phyloP scores from a whole-genome alignment of 257 asterid species.

The Jacaranda mimosifolia region DNA sequence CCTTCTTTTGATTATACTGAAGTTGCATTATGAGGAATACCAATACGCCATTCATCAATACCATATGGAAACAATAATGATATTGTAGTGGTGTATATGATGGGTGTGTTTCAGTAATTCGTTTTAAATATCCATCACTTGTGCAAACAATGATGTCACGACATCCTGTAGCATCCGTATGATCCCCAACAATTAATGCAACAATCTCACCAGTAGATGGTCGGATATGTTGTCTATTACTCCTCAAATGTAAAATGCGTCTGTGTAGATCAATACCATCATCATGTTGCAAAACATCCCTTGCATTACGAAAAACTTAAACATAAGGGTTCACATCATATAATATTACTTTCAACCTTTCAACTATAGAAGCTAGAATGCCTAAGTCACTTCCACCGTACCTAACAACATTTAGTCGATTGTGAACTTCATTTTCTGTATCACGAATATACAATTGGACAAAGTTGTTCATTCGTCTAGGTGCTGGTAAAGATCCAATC shows the following conservation, averaged over 20 bases:
- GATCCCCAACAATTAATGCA: neutral
- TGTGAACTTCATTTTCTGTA: neutral
- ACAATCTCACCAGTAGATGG: neutral
- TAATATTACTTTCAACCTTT: neutral
- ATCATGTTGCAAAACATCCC: neutral
- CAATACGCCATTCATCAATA: neutral
- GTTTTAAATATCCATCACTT: neutral
- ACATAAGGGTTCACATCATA: constrained; percentile 6
- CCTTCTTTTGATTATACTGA: neutral
- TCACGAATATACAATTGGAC: neutral
- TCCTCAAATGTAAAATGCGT: neutral
- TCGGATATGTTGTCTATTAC: neutral
- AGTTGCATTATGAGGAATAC: neutral
- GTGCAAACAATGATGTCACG: neutral
- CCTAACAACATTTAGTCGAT: neutral
- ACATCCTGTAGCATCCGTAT: neutral
- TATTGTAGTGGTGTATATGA: constrained; percentile 4
- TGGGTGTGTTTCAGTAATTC: constrained; percentile 13
- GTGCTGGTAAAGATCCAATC: neutral
- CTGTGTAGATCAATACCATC: neutral
- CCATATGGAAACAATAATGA: constrained; percentile 5
- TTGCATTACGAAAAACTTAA: neutral
- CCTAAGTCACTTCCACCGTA: neutral
- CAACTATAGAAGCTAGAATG: neutral
- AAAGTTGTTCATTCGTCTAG: neutral